Percentiles rank a stretch among this genome's conserved stretches.
Evolutionary conservation across 371 early-diverging fungal species (phyloP).

Genomic region (Haplosporangium sp.): DNA sequence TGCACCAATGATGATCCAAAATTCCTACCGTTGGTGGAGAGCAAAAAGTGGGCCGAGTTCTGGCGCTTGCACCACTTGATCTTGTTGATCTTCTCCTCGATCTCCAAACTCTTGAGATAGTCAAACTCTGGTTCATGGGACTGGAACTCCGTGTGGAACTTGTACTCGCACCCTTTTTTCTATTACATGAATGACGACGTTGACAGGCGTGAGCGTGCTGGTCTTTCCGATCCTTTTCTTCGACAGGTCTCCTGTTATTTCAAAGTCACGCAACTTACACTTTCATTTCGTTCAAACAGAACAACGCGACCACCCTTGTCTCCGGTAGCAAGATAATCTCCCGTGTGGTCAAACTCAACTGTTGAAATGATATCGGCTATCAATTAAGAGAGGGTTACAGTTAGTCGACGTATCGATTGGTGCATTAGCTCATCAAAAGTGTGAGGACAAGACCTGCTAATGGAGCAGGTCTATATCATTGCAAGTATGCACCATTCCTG

Average conservation of each 20-base stretch:
- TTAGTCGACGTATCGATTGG: not conserved
- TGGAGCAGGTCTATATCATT: too few relatives aligned
- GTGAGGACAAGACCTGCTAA: too few relatives aligned
- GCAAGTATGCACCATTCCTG: too few relatives aligned
- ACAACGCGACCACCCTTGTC: conserved; percentile 98
- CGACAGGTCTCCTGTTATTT: not conserved
- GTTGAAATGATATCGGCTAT: conserved; percentile 98
- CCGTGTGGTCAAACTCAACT: conserved; percentile 97
- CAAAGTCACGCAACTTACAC: conserved; percentile 69
- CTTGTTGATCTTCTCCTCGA: conserved; percentile 99
- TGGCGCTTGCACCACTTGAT: conserved; percentile 97
- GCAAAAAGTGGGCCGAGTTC: conserved; percentile 94
- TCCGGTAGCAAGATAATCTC: conserved; percentile 97
- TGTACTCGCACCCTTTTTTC: conserved; percentile 99
- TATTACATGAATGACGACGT: conserved; percentile 8
- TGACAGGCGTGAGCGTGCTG: conserved; percentile 12
- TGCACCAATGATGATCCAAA: not conserved
- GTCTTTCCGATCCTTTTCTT: too few relatives aligned
- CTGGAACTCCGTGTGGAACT: conserved; percentile 98
- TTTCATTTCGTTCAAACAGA: conserved; percentile 95
- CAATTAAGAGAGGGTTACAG: not conserved
- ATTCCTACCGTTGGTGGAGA: conserved; percentile 93
- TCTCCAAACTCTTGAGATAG: conserved; percentile 98
- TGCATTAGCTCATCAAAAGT: too few relatives aligned
- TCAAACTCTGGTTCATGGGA: conserved; percentile 99